Percentiles rank a stretch among this genome's conserved stretches.
Evolutionary conservation across 2,329 filamentous ascomycete species (phyloP).

Genomic region (Cordyceps cicadae): DNA sequence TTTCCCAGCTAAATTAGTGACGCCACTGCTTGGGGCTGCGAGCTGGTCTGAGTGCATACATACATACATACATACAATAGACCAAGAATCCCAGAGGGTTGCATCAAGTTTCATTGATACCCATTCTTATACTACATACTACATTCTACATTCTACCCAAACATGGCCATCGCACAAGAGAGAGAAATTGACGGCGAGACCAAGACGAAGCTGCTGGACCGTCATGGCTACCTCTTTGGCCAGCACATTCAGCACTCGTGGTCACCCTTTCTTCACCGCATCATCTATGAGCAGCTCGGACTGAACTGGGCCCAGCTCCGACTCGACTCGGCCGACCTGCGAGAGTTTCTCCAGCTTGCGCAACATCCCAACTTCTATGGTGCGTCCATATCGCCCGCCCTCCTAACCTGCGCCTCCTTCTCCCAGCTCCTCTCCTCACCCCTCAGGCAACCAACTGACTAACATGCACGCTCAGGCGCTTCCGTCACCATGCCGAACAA

Average conservation of each 20-base stretch:
- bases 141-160: not conserved
- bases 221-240: constrained; percentile 49
- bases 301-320: constrained; percentile 44
- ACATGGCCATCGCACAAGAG: not conserved
- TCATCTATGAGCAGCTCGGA: constrained; percentile 43
- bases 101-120: not conserved
- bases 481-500: constrained; percentile 82
- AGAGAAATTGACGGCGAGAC: constrained; percentile 10
- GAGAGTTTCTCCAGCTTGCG: constrained; percentile 41
- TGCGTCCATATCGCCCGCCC: constrained; percentile 24
- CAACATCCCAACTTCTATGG: constrained; percentile 55
- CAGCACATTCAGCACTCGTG: constrained; percentile 47
- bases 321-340: constrained; percentile 44
- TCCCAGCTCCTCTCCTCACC: not conserved
- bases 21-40: not conserved
- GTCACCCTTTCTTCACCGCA: constrained; percentile 46
- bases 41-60: not conserved
- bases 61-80: not conserved
- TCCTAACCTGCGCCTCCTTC: not conserved
- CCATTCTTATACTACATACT: not conserved
- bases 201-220: constrained; percentile 25
- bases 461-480: constrained; percentile 37
- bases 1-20: not conserved
- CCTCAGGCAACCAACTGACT: not conserved
- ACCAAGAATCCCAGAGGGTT: not conserved